Evolutionary conservation across 139 green algal species (phyloP), one percentile per base, ranked within the genome.

Genomic region (Coelastrella sp.): DNA sequence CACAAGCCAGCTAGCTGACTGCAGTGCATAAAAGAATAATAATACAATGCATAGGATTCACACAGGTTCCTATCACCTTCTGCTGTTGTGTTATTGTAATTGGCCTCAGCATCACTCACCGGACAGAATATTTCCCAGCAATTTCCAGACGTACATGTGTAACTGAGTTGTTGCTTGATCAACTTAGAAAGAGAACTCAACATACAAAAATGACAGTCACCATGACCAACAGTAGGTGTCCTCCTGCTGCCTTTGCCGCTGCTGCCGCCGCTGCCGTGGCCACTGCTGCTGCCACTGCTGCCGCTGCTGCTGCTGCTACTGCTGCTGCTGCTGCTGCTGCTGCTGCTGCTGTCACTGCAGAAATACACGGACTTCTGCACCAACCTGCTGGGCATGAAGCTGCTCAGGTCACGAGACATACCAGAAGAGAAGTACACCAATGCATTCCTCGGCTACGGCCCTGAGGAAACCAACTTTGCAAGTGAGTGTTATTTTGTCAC

Each of bases 351-450:
- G 20, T 9, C 22, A 9, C 35, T 78, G n/a, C 84, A 92, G 70
- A 78, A 74, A 63, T 82, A 90, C 78, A 92, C 75, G n/a, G 94
- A 92, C 61, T 95, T 92, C 87, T 95, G 94, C 87, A 95, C 93
- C 25, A 92, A 95, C 90, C 87, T 92, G 80, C 95, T 98, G 87
- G 96, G 96, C 87, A 96, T 98, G 96, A 93, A 98, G 92, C 89
- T 97, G 84, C 91, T 97, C 12, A 93, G 97, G 1, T 94, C 94
- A 87, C 89, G 97, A 11, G 97, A 99, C 91, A 95, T 99, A 19
- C 93, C 95, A 65, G 95, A 98, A 91, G 96, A 97, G 10, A 98
- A 98, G 89, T 98, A 97, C 94, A 94, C 35, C 56, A 98, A 97
- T 87, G 96, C 95, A 7, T 98, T 98, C 87, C 74, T 98, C 65